Percentiles rank a stretch among this genome's conserved stretches.
phyloP scores from a whole-genome alignment of 768 basidiomycete species.

The Brasilioporus rufonigricans region DNA sequence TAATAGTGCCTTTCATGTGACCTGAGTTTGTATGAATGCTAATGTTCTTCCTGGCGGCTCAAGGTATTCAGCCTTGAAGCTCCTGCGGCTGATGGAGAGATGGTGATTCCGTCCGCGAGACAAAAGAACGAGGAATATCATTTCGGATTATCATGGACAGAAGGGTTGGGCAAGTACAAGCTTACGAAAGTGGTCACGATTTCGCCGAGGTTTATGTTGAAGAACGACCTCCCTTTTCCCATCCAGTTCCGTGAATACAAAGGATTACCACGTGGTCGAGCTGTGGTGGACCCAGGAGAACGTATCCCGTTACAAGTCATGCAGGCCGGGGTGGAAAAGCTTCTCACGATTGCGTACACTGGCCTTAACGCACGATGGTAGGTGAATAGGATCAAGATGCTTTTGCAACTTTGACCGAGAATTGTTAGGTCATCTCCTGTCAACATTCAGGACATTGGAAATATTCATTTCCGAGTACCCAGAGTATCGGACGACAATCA shows the following conservation, averaged over 20 bases:
- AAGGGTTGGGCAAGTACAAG: constrained; percentile 97
- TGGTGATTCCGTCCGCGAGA: constrained; percentile 63
- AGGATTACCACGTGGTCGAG: constrained; percentile 59
- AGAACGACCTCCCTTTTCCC: constrained; percentile 67
- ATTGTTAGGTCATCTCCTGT: constrained; percentile 82
- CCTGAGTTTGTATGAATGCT: background rate
- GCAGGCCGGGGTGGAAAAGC: constrained; percentile 62
- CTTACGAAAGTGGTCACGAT: constrained; percentile 91
- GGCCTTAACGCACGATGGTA: constrained; percentile 84
- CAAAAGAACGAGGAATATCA: constrained; percentile 70
- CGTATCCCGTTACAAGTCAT: constrained; percentile 66
- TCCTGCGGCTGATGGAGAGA: constrained; percentile 83
- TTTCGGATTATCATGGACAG: constrained; percentile 86
- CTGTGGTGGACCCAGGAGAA: constrained; percentile 63
- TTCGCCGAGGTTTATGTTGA: constrained; percentile 86
- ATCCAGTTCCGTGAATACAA: constrained; percentile 88
- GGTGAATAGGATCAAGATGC: constrained; percentile 12
- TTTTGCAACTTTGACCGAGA: background rate
- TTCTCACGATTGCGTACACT: constrained; percentile 84
- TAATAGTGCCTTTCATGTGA: constrained; percentile 25
- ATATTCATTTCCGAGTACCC: constrained; percentile 68
- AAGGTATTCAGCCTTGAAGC: constrained; percentile 90
- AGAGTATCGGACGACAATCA: constrained; percentile 37
- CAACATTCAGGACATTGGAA: constrained; percentile 88
- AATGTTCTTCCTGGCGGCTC: constrained; percentile 4